phyloP scores from a whole-genome alignment of 2,329 filamentous ascomycete species.

The Acrodontium crateriforme region DNA sequence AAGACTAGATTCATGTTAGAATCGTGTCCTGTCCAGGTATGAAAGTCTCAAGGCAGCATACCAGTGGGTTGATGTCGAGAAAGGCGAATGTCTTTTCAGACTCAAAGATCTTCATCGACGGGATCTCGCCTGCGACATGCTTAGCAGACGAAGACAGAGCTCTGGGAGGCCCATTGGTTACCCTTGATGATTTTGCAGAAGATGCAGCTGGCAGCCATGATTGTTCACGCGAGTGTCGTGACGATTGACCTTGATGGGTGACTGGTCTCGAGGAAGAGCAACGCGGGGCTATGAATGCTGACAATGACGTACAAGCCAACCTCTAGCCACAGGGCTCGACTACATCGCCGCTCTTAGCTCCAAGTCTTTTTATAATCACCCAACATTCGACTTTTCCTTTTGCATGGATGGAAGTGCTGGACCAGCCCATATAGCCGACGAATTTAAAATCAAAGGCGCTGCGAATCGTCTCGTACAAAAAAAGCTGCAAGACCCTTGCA shows the following conservation, averaged over 20 bases:
- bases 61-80: constrained; percentile 81
- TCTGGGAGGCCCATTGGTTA: constrained; percentile 15
- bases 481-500: constrained; percentile 44
- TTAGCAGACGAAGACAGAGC: not conserved
- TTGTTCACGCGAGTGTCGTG: not conserved
- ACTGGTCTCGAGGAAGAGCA: no score
- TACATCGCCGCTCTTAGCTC: no score
- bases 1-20: no score
- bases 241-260: not conserved
- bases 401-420: constrained; percentile 6
- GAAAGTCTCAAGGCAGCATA: constrained; percentile 27
- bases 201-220: constrained; percentile 53
- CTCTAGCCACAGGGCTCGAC: no score
- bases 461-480: constrained; percentile 5
- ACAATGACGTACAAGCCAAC: no score
- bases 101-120: constrained; percentile 91
- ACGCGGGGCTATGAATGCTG: no score
- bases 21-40: no score
- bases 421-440: no score
- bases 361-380: no score
- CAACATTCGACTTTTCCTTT: no score
- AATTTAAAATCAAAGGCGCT: constrained; percentile 17
- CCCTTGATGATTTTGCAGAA: constrained; percentile 99
- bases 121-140: constrained; percentile 65
- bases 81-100: constrained; percentile 88